Evolutionary conservation across 495 filamentous ascomycete species (phyloP).

Genomic region (Annulohypoxylon maeteangense): DNA sequence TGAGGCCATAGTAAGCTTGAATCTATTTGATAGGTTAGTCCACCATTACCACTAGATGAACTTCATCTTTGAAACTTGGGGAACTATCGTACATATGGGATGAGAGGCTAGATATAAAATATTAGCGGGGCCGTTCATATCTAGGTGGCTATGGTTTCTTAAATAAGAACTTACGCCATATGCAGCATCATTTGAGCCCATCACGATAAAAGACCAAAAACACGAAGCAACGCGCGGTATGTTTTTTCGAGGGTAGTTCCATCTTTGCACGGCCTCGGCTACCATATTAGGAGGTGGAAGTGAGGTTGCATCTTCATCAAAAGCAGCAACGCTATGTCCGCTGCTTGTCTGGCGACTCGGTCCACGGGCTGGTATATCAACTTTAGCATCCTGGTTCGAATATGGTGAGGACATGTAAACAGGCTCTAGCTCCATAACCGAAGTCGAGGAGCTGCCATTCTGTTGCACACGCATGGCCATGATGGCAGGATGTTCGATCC

Average conservation of each 20-base stretch:
- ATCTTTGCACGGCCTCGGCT: conserved; percentile 56
- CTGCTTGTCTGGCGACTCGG: conserved; percentile 15
- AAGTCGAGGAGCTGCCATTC: conserved; percentile 39
- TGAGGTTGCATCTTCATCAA: conserved; percentile 25
- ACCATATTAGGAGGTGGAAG: conserved; percentile 24
- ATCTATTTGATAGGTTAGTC: conserved; percentile 48
- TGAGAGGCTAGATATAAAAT: conserved; percentile 56
- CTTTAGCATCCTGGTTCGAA: conserved; percentile 13
- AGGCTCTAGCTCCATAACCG: conserved; percentile 42
- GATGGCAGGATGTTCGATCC: neutral
- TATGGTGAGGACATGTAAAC: conserved; percentile 27
- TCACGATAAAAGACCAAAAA: conserved; percentile 79
- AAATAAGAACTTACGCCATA: conserved; percentile 69
- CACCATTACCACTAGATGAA: neutral
- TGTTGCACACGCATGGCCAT: conserved; percentile 37
- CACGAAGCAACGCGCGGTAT: conserved; percentile 70
- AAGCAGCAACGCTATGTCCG: conserved; percentile 2
- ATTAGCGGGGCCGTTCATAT: conserved; percentile 25
- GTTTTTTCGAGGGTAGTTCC: conserved; percentile 78
- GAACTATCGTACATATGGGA: conserved; percentile 61
- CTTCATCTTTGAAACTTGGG: conserved; percentile 49
- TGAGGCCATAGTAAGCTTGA: conserved; percentile 75
- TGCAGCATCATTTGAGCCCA: conserved; percentile 85
- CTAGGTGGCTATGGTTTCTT: neutral
- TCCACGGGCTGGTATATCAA: neutral